These are phyloP conservation scores for Podospora conica DNA, from an alignment of 495 filamentous ascomycete genomes.

Conservation along the genomic window DNA sequence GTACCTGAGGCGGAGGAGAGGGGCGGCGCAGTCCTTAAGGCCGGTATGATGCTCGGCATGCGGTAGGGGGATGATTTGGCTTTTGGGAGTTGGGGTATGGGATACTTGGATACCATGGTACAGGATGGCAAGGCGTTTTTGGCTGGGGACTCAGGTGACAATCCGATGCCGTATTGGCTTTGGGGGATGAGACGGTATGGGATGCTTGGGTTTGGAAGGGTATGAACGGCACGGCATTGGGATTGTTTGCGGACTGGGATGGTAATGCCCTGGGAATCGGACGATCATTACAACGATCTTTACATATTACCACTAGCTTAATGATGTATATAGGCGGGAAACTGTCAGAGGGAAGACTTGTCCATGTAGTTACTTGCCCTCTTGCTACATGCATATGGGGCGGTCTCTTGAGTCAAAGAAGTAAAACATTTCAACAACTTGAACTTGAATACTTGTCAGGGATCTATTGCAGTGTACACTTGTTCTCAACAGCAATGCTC, in stretches of 20 bases:
- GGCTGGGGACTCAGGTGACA: background rate
- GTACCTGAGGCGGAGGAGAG: conserved; percentile 6
- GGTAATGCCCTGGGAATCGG: background rate
- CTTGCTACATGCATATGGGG: background rate
- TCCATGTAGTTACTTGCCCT: too few species aligned
- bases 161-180: background rate
- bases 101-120: background rate
- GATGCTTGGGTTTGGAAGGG: background rate
- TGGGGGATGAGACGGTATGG: background rate
- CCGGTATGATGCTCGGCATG: background rate
- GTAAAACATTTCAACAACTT: too few species aligned
- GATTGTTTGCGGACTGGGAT: background rate
- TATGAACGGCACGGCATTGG: background rate
- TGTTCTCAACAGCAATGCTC: too few species aligned
- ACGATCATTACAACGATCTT: background rate
- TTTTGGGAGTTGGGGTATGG: background rate
- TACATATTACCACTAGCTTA: background rate
- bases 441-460: too few species aligned
- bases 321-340: too few species aligned
- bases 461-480: too few species aligned
- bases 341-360: background rate
- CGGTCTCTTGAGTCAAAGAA: background rate
- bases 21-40: background rate
- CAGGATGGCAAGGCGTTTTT: background rate
- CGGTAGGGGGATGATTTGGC: background rate